Evolutionary conservation across 1,284 basidiomycete species (phyloP), one percentile per base, ranked within the genome.

Genomic region (Cronartium quercuum): DNA sequence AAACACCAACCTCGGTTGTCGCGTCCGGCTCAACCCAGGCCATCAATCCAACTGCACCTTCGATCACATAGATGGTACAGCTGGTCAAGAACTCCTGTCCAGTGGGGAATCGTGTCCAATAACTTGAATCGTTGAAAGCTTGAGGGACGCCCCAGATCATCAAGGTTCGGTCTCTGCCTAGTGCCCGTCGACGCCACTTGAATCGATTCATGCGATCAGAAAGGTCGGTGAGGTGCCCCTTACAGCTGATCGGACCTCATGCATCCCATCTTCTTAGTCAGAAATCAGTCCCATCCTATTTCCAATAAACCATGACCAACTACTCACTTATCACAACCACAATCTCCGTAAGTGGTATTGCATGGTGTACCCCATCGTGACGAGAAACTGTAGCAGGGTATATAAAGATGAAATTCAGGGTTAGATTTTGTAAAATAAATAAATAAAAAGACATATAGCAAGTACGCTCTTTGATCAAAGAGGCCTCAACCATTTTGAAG

Each of bases 1-100:
- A 29, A 29, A 29, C n/a, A 55, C 51, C 29, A n/a, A 55, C 51
- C 51, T 55, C 51, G 29, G 51, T 6, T 6, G 12, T 55, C 51
- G 29, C 29, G 1, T n/a, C 10, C 6, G n/a, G 10, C 0, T 74
- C 71, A 44, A 44, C 55, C 71, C 71, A 74, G 13, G 55, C 64
- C 63, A 61, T 66, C 55, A 74, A 40, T 35, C 71, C 71, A 35
- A 74, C 71, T 24, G 64, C 71, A 13, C 71, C 71, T 74, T 74
- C 71, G 6, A 74, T 74, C 24, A 74, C 37, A 60, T 74, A 74
- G 41, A 74, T 66, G 6, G 71, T 61, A 55, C 71, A 60, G 62
- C 64, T 74, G 15, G 65, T 42, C 3, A 74, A 37, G 51, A 58
- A 66, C 24, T 74, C 63, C 44, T 74, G 40, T 10, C 64, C 71